Base-by-base conservation (phyloP, 2,329 filamentous ascomycete genomes). In the Hypoxylon sp. region DNA sequence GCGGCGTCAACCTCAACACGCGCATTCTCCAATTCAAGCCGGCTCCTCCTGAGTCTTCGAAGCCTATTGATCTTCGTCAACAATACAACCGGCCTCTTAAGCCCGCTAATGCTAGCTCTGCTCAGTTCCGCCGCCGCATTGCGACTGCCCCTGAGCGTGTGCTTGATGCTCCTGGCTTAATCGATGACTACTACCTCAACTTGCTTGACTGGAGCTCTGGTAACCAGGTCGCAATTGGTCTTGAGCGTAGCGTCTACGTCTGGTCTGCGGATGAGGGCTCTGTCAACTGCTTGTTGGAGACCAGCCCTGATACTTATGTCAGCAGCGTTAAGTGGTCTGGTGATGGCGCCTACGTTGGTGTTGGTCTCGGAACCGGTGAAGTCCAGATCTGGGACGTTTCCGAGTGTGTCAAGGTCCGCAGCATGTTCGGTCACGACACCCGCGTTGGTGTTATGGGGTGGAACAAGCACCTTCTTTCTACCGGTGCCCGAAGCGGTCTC, bases 371-470 rank as follows among this genome's bases (percentile, higher is more conserved):
- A 69, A 94, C 94, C 39, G 96, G 96, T 67, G 96, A 99, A 81
- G 94, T 99, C 39, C 96, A 99, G 84, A 99, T 99, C 83, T 99
- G 96, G 95, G 96, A 98, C 77, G 95, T 98, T 29, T 92, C 97
- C 76, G 96, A 99, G 81, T 90, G 92, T 69, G 91, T 90, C 78
- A 98, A 98, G 88, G 91, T 99, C 66, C 94, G 96, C 80, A 98
- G 94, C 86, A 99, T 99, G 96, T 92, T 94, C 79, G 96, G 96
- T 67, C 96, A 99, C 79, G 95, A 98, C 78, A 95, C 94, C 42
- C 94, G 96, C 61, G 95, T 99, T 71, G 94, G 94, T 78, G 95
- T 97, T 72, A 98, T 98, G 94, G 94, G 94, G 78, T 99, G 96
- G 96, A 97, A 94, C 87, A 98, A 98, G 88, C 96, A 98, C 83